Conservation (phyloP, 1,284 basidiomycete genomes). For the Ganoderma lingzhi region DNA sequence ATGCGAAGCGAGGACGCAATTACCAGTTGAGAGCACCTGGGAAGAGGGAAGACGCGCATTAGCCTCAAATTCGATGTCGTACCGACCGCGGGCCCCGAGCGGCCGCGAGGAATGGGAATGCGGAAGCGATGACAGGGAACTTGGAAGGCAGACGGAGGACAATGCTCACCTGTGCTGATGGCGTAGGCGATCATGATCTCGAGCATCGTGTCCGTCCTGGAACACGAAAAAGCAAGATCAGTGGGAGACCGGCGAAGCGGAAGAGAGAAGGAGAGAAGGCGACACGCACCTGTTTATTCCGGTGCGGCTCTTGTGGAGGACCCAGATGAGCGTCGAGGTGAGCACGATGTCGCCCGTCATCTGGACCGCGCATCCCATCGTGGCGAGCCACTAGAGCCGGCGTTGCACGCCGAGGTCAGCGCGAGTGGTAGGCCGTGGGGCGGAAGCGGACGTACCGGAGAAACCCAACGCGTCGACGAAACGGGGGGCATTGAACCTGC, state of each 20-base stretch:
- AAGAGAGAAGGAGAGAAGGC: background rate
- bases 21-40: slow-evolving; percentile 19
- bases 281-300: slow-evolving; percentile 8
- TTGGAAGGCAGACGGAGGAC: background rate
- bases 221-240: background rate
- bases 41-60: background rate
- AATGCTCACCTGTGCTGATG: slow-evolving; percentile 17
- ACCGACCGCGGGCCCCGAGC: background rate
- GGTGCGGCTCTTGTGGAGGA: slow-evolving; percentile 17
- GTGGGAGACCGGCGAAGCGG: background rate
- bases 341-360: slow-evolving; percentile 22
- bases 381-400: slow-evolving; percentile 16
- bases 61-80: background rate
- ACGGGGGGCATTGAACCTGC: slow-evolving; percentile 5
- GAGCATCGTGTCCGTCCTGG: slow-evolving; percentile 20
- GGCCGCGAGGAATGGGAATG: too few species aligned
- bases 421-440: background rate
- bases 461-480: slow-evolving; percentile 8
- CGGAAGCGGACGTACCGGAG: slow-evolving; percentile 12
- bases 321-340: slow-evolving; percentile 15
- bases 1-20: background rate
- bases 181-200: slow-evolving; percentile 17
- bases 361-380: slow-evolving; percentile 13
- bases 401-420: background rate
- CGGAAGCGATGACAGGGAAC: background rate